A percentile compares a stretch with the other conserved stretches of the same genome.
Evolutionary conservation across 306 rosid genomes (phyloP).

Genomic region (Astragalus membranaceus): DNA sequence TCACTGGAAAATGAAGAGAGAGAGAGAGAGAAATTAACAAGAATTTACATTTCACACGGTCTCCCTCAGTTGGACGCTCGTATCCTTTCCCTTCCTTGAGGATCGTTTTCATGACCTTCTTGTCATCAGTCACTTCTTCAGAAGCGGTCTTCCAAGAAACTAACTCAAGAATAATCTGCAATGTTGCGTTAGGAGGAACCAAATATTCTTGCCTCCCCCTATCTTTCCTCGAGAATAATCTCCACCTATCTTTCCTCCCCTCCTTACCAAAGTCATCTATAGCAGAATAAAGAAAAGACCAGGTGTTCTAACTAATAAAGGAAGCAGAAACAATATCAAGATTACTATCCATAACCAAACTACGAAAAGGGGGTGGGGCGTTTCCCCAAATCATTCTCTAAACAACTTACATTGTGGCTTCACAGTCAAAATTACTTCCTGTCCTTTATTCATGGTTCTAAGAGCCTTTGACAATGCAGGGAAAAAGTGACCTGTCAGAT

Average conservation of each 20-base stretch:
- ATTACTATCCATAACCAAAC: no score
- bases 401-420: background rate
- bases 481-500: background rate
- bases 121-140: slow-evolving; percentile 74
- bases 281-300: background rate
- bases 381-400: no score
- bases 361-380: no score
- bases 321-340: background rate
- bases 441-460: no score
- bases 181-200: slow-evolving; percentile 65
- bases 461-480: no score
- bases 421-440: no score
- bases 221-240: no score
- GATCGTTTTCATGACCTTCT: slow-evolving; percentile 65
- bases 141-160: slow-evolving; percentile 79
- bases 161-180: slow-evolving; percentile 68
- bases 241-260: no score
- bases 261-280: slow-evolving; percentile 87
- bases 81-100: slow-evolving; percentile 77
- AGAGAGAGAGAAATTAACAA: no score
- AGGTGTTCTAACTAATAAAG: background rate
- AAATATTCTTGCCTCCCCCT: slow-evolving; percentile 58
- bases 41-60: no score
- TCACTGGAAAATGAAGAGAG: no score
- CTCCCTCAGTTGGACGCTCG: slow-evolving; percentile 46